phyloP scores from a whole-genome alignment of 1,284 basidiomycete genomes.

The Ceratobasidium sp. region DNA sequence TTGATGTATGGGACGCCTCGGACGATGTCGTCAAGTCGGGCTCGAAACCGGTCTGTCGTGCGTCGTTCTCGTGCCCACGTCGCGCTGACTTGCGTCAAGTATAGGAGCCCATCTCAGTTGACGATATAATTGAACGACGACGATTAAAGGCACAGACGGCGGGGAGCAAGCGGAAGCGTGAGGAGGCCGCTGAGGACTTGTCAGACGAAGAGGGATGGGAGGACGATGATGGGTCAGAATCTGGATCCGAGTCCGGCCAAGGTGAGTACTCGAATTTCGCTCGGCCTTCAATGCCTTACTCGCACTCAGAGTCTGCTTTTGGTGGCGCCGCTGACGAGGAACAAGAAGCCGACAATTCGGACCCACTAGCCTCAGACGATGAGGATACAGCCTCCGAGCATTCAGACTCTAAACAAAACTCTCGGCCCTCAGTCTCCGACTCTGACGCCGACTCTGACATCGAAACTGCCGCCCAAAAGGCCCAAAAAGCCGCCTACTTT shows the following conservation, averaged over 20 bases:
- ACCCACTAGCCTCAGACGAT: constrained; percentile 54
- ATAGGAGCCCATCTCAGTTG: constrained; percentile 85
- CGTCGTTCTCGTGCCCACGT: constrained; percentile 45
- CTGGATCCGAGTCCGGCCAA: constrained; percentile 48
- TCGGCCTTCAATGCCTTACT: constrained; percentile 6
- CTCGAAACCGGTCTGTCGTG: constrained; percentile 68
- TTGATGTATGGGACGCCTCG: constrained; percentile 58
- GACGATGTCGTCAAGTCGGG: constrained; percentile 70
- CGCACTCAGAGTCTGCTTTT: constrained; percentile 35
- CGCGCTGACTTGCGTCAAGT: constrained; percentile 32
- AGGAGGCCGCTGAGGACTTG: constrained; percentile 47
- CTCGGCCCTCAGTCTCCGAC: constrained; percentile 51
- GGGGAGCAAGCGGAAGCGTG: constrained; percentile 64
- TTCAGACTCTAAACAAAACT: constrained; percentile 49
- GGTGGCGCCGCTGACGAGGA: constrained; percentile 53
- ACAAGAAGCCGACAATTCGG: constrained; percentile 58
- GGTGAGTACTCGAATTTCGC: constrained; percentile 32
- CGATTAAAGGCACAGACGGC: constrained; percentile 58
- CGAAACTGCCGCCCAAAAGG: constrained; percentile 77
- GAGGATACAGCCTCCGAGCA: constrained; percentile 53
- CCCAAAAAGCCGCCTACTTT: constrained; percentile 88
- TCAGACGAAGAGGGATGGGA: constrained; percentile 52
- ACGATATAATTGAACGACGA: constrained; percentile 87
- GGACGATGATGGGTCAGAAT: constrained; percentile 28
- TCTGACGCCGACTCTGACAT: constrained; percentile 64